A percentile compares a stretch with the other conserved stretches of the same genome.
phyloP scores from a whole-genome alignment of 331 rosid genomes.

The Malus hybrid region DNA sequence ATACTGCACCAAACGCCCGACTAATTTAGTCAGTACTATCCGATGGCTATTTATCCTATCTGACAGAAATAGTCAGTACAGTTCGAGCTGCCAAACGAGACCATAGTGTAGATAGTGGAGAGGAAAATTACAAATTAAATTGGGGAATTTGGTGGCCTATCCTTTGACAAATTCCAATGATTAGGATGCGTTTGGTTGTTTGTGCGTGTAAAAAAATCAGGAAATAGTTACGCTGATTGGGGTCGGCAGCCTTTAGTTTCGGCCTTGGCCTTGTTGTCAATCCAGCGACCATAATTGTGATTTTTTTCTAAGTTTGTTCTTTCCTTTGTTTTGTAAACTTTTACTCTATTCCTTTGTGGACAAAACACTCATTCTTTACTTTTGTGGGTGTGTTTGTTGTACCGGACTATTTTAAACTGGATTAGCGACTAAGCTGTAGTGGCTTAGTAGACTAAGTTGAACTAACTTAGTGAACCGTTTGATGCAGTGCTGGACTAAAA shows the following conservation, averaged over 20 bases:
- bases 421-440: too few relatives aligned
- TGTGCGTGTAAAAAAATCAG: neutral
- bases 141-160: neutral
- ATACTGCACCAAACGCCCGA: too few relatives aligned
- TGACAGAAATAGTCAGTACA: too few relatives aligned
- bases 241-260: constrained; percentile 5
- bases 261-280: constrained; percentile 1
- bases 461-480: too few relatives aligned
- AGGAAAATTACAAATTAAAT: neutral
- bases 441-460: too few relatives aligned
- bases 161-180: constrained; percentile 2
- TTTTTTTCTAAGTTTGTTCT: neutral
- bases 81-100: too few relatives aligned
- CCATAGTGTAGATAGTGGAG: neutral
- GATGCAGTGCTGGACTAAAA: neutral
- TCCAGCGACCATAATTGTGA: neutral
- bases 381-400: neutral
- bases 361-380: neutral
- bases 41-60: too few relatives aligned
- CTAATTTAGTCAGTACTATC: too few relatives aligned
- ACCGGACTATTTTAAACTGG: too few relatives aligned
- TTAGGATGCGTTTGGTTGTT: neutral
- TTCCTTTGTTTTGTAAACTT: neutral
- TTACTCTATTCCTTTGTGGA: neutral
- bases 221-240: neutral